These are phyloP conservation scores for Mentha longifolia DNA, from an alignment of 257 asterid genomes.

Conservation along the genomic window DNA sequence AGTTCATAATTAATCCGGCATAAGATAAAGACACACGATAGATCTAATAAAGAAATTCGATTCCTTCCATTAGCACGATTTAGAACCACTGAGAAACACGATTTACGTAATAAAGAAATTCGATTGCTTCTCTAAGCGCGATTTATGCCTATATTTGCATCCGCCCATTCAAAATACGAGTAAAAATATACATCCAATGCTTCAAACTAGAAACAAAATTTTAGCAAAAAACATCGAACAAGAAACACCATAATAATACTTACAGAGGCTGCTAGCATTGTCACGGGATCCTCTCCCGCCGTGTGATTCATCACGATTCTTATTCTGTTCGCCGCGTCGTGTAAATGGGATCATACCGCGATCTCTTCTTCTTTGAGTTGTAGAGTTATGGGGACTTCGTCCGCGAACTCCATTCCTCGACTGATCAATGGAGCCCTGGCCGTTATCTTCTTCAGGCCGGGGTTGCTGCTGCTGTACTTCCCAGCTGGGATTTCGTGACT, in stretches of 20 bases:
- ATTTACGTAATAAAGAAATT: too few relatives aligned
- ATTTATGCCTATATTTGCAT: slow-evolving; percentile 1
- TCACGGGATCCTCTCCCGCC: slow-evolving; percentile 10
- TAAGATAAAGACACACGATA: too few relatives aligned
- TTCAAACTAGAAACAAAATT: slow-evolving; percentile 15
- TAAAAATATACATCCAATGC: neutral
- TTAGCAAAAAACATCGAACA: slow-evolving; percentile 17
- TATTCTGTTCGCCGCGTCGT: neutral
- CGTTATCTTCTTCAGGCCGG: slow-evolving; percentile 31
- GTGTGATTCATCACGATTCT: neutral
- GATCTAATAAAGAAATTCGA: too few relatives aligned
- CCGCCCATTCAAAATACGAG: neutral
- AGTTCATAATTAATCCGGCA: too few relatives aligned
- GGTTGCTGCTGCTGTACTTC: slow-evolving; percentile 38
- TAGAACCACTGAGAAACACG: neutral
- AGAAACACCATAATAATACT: slow-evolving; percentile 19
- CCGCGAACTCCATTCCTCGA: slow-evolving; percentile 46
- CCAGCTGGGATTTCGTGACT: slow-evolving; percentile 73
- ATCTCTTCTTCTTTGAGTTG: slow-evolving; percentile 65
- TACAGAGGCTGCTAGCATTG: slow-evolving; percentile 22
- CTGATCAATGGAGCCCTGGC: slow-evolving; percentile 39
- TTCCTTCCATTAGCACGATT: too few relatives aligned
- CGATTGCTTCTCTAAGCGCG: neutral
- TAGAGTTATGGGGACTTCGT: slow-evolving; percentile 46
- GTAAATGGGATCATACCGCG: slow-evolving; percentile 38